These are phyloP conservation scores for Panicum virgatum DNA, from an alignment of 202 grass and related monocot genomes.

Conservation along the genomic window DNA sequence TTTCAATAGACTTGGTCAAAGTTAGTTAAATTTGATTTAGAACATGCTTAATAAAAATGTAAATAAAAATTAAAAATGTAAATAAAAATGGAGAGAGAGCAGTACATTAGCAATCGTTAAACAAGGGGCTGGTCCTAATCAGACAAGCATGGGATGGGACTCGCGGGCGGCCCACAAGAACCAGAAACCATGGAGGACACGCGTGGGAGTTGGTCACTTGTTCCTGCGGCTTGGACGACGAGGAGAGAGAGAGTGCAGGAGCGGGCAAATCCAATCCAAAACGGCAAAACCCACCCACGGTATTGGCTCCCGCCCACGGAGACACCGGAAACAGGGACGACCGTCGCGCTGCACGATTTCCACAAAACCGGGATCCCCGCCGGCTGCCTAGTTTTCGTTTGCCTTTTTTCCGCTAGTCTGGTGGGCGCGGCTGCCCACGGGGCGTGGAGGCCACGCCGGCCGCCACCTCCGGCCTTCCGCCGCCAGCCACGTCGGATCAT, in stretches of 20 bases:
- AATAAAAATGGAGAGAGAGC: too few relatives aligned
- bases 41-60: too few relatives aligned
- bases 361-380: conserved; percentile 42
- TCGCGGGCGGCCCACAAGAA: not conserved
- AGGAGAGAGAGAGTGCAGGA: not conserved
- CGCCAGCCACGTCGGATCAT: not conserved
- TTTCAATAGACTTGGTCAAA: too few relatives aligned
- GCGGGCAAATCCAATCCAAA: conserved; percentile 3
- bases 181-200: conserved; percentile 22
- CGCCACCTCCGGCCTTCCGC: not conserved
- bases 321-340: conserved; percentile 31
- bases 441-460: conserved; percentile 26
- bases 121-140: too few relatives aligned
- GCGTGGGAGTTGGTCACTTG: not conserved
- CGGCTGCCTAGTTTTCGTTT: not conserved
- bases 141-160: too few relatives aligned
- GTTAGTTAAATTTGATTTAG: too few relatives aligned
- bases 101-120: too few relatives aligned
- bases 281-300: conserved; percentile 31
- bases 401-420: not conserved
- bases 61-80: too few relatives aligned
- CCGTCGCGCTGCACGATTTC: conserved; percentile 39
- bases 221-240: not conserved
- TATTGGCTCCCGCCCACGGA: conserved; percentile 34
- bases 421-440: not conserved